Evolutionary conservation across 306 rosid genomes (phyloP).

Genomic region (Pterocarpus santalinus): DNA sequence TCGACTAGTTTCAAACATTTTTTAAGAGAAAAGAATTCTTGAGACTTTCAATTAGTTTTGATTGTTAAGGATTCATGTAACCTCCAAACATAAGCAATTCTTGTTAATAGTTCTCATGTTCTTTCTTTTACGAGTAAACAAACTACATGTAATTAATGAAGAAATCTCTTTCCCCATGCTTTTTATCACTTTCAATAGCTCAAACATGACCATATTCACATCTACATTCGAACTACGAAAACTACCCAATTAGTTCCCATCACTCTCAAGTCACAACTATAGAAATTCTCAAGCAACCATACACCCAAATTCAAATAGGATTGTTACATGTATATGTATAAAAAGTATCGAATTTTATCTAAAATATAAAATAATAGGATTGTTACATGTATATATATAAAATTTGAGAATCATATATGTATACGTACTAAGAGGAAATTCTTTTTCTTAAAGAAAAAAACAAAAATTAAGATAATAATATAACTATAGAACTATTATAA

Average conservation of each 20-base stretch:
- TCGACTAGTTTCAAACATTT: neutral
- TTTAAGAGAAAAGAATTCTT: neutral
- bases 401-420: too few species aligned
- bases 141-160: conserved; percentile 14
- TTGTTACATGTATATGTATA: too few species aligned
- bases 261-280: conserved; percentile 8
- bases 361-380: too few species aligned
- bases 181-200: neutral
- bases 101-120: conserved; percentile 9
- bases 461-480: too few species aligned
- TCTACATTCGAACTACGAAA: too few species aligned
- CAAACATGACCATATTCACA: neutral
- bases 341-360: too few species aligned
- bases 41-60: neutral
- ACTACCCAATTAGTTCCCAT: neutral
- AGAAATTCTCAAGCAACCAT: conserved; percentile 17
- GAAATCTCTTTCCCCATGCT: neutral
- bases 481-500: too few species aligned
- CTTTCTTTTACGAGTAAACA: neutral
- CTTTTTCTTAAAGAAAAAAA: too few species aligned
- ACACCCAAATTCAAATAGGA: neutral
- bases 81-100: conserved; percentile 7
- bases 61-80: neutral
- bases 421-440: too few species aligned
- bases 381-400: too few species aligned